These are phyloP conservation scores for Ogataea hybrid DNA, from an alignment of 1,139 yeast genomes.

Conservation along the genomic window DNA sequence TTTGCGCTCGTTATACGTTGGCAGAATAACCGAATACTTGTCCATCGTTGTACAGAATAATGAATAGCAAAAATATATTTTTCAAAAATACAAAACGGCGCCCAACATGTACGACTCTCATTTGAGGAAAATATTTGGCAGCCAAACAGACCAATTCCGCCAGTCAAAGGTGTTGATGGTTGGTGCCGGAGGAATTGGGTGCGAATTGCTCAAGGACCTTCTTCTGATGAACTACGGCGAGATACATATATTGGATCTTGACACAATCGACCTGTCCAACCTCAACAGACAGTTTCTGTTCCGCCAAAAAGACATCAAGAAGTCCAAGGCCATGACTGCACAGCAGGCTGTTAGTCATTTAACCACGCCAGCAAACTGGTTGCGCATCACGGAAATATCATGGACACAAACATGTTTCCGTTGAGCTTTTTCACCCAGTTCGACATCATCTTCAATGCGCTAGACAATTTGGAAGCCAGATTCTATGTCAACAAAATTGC, in stretches of 20 bases:
- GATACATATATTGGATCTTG: slow-evolving; percentile 89
- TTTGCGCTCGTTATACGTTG: slow-evolving; percentile 75
- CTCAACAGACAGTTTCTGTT: slow-evolving; percentile 89
- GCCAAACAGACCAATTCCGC: slow-evolving; percentile 32
- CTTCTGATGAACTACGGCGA: slow-evolving; percentile 84
- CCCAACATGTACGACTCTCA: slow-evolving; percentile 36
- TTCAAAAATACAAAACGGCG: slow-evolving; percentile 9
- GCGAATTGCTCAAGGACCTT: slow-evolving; percentile 86
- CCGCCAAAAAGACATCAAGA: slow-evolving; percentile 77
- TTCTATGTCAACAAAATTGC: slow-evolving; percentile 84
- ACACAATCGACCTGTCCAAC: slow-evolving; percentile 89
- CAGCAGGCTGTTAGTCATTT: slow-evolving; percentile 76
- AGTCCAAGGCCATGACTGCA: slow-evolving; percentile 82
- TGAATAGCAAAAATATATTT: background rate
- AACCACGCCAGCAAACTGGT: slow-evolving; percentile 64
- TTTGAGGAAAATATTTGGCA: slow-evolving; percentile 45
- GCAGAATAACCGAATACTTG: slow-evolving; percentile 75
- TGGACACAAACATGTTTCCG: slow-evolving; percentile 72
- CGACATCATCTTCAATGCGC: slow-evolving; percentile 79
- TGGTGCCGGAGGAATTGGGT: slow-evolving; percentile 99
- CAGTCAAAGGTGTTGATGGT: slow-evolving; percentile 73
- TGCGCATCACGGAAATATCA: slow-evolving; percentile 86
- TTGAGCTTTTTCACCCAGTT: slow-evolving; percentile 81
- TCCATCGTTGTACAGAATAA: slow-evolving; percentile 27
- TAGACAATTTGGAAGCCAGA: slow-evolving; percentile 92